Evolutionary conservation across 2,329 filamentous ascomycete genomes (phyloP).

Genomic region (Pseudocercospora fijiensis): DNA sequence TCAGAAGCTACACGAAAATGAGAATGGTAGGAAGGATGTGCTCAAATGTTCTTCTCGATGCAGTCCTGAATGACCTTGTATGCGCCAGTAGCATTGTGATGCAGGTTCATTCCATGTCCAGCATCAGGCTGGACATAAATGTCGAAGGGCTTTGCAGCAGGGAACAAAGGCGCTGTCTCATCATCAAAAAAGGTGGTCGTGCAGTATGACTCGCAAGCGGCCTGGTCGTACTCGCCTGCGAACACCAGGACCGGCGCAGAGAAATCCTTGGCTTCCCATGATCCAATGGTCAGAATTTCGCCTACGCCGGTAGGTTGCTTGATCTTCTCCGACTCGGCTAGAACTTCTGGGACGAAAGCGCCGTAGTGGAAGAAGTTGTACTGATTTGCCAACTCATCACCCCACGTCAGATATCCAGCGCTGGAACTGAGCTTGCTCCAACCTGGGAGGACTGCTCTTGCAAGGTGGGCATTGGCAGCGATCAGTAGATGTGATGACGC

Average conservation of each 20-base stretch:
- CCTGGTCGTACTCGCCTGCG: slow-evolving; percentile 29
- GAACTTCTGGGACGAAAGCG: slow-evolving; percentile 34
- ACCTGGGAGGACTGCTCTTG: slow-evolving; percentile 18
- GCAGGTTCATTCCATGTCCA: slow-evolving; percentile 40
- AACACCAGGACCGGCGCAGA: slow-evolving; percentile 37
- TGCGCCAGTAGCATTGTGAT: slow-evolving; percentile 40
- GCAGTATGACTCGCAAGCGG: slow-evolving; percentile 42
- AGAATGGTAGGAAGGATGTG: neutral
- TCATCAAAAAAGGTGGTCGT: slow-evolving; percentile 28
- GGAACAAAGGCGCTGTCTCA: slow-evolving; percentile 29
- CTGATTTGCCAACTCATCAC: slow-evolving; percentile 29
- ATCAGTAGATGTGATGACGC: slow-evolving; percentile 1
- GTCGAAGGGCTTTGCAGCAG: slow-evolving; percentile 33
- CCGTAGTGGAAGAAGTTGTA: slow-evolving; percentile 38
- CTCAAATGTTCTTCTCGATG: slow-evolving; percentile 6
- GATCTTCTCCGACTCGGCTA: slow-evolving; percentile 35
- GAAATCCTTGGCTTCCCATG: slow-evolving; percentile 31
- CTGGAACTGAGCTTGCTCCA: slow-evolving; percentile 16
- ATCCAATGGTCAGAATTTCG: slow-evolving; percentile 29
- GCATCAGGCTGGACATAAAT: slow-evolving; percentile 40
- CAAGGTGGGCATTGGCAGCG: slow-evolving; percentile 20
- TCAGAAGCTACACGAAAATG: neutral
- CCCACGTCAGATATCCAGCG: slow-evolving; percentile 23
- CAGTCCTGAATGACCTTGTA: slow-evolving; percentile 15
- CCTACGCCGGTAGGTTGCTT: slow-evolving; percentile 40